phyloP scores from a whole-genome alignment of 768 basidiomycete species.

The Kondoa malvinella region DNA sequence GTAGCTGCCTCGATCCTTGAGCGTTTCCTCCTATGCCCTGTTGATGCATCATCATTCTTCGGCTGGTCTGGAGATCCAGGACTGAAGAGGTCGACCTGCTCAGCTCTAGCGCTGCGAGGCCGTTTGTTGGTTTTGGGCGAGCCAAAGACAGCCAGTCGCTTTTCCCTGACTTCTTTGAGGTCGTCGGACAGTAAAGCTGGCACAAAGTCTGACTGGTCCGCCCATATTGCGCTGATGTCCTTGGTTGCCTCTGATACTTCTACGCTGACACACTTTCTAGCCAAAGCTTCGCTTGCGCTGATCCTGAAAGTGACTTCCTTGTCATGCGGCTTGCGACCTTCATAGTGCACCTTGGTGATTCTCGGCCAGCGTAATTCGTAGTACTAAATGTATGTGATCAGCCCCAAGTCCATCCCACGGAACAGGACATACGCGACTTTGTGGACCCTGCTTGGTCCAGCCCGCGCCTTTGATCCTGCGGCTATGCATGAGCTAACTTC shows the following conservation, averaged over 20 bases:
- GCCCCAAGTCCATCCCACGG: background rate
- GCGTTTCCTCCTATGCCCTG: too few relatives aligned
- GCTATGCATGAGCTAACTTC: background rate
- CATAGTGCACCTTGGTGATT: slow-evolving; percentile 40
- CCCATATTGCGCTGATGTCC: background rate
- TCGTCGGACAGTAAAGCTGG: background rate
- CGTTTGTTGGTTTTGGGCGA: background rate
- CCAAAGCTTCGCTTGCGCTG: background rate
- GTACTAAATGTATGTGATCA: slow-evolving; percentile 37
- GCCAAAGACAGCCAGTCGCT: background rate
- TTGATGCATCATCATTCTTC: too few relatives aligned
- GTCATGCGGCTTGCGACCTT: background rate
- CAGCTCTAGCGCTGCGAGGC: background rate
- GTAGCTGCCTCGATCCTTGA: too few relatives aligned
- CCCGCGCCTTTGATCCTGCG: background rate
- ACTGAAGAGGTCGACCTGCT: background rate
- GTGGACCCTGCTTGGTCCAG: background rate
- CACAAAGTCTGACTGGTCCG: background rate
- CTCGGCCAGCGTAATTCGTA: slow-evolving; percentile 75
- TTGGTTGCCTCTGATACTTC: background rate
- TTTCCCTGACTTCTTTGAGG: background rate
- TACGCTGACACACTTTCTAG: background rate
- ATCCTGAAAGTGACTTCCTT: background rate
- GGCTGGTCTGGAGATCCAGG: background rate
- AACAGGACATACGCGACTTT: background rate